Evolutionary conservation across 768 basidiomycete species (phyloP), one percentile per base, ranked within the genome.

Genomic region (Amanita pseudoporphyria): DNA sequence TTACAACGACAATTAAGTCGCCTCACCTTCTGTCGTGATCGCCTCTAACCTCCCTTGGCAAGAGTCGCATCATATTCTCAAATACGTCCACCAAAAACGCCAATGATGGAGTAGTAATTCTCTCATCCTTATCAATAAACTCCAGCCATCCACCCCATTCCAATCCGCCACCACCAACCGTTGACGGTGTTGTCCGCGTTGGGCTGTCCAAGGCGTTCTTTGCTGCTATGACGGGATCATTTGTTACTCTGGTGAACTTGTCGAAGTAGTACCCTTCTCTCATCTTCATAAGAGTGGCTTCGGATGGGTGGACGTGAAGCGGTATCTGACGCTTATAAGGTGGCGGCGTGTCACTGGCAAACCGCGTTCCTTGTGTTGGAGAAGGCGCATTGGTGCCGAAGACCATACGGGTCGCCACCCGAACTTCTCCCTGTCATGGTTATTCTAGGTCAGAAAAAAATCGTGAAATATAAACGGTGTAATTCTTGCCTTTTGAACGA

Each of bases 61-160:
- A 63, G 22, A 81, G 64, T 1, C 51, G 45, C 0, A 74, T 76
- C 12, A 74, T 56, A 51, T 74, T 75, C 16, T 62, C 16, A 55
- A 77, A 75, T 1, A 73, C 64, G 51, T 85, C 83, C 19, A 69
- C 79, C 41, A 83, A 67, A 62, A 82, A 78, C 4, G 77, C 71
- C 18, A 83, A 58, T 12, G 71, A 67, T 2, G 79, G 61, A 2
- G 65, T 67, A 12, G 70, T 77, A 40, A 83, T 67, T 28, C 52
- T 62, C 53, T 78, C 78, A 2, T 58, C 57, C 6, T 64, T 52
- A 26, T 69, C 71, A 6, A 54, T 57, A 42, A 81, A 71, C 44
- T 70, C 64, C 16, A 80, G 64, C 78, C 80, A 84, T 10, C 73
- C 70, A 13, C 76, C 82, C 74, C 76, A 81, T 57, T 77, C 73